Base-by-base conservation (phyloP, 129 eudicot genomes). In the Artemisia tridentata region DNA sequence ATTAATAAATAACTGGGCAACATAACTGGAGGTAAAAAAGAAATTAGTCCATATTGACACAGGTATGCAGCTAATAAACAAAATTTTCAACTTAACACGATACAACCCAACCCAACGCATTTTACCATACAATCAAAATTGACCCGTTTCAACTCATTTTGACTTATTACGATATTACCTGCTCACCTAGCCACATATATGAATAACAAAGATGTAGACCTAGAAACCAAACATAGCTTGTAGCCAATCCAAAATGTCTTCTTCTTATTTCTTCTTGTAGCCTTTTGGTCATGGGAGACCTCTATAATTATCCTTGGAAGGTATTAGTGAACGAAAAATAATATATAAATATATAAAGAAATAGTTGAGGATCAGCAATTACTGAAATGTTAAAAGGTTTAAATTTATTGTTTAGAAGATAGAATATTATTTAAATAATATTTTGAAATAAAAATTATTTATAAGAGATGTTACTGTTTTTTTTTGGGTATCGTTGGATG, bases 221-320 rank as follows among this genome's bases (percentile, higher is more conserved):
- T 91, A 96, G 79, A 91, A 91, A 63, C 98, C 98, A 81, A 91
- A 91, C 91, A 88, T 79, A n/a, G 81, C 75, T 65, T 91, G 96
- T 53, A 91, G 88, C 98, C 98, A 91, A 69, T 88, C 98, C 70
- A 91, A 78, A 72, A 91, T 84, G 75, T 91, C 98, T 63, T 84
- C 98, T 61, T 86, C 96, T 15, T 20, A 77, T 76, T 91, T 91
- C 75, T 81, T 91, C 58, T 60, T 88, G 79, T 86, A 74, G 52
- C 72, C 91, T 76, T 84, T 84, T 13, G 96, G 96, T 96, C 98
- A 91, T 55, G 92, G 93, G 31, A 91, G 79, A 69, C 98, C 98
- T 78, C 93, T 86, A 15, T 21, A n/a, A n/a, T n/a, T n/a, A n/a
- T n/a, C n/a, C n/a, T n/a, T n/a, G n/a, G n/a, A n/a, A n/a, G n/a